Conservation (phyloP, 805 yeast species). For the Barnettozyma siamensis region DNA sequence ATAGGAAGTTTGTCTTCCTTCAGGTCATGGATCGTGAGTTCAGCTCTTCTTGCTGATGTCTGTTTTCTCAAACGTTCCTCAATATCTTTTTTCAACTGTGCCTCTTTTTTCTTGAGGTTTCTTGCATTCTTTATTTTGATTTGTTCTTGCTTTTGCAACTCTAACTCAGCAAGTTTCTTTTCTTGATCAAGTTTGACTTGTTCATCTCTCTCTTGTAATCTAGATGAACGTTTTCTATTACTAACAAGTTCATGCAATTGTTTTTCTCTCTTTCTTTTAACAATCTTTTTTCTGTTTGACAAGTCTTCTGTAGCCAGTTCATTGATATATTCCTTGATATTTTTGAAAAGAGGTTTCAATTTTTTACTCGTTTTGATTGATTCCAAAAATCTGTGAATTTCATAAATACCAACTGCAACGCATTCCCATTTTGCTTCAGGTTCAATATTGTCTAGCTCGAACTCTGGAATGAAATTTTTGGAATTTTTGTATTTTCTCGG, state of each 20-base stretch:
- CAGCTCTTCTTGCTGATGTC: constrained; percentile 17
- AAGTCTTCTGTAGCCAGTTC: constrained; percentile 40
- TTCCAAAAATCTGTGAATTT: constrained; percentile 30
- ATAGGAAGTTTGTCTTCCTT: constrained; percentile 12
- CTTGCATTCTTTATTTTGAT: constrained; percentile 37
- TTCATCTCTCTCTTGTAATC: constrained; percentile 68
- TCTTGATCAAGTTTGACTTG: constrained; percentile 40
- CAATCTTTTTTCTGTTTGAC: constrained; percentile 46
- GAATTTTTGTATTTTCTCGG: constrained; percentile 29
- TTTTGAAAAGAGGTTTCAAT: constrained; percentile 27
- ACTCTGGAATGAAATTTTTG: constrained; percentile 25
- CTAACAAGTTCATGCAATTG: constrained; percentile 59
- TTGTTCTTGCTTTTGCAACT: constrained; percentile 28
- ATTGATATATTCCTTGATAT: constrained; percentile 29
- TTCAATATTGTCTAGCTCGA: constrained; percentile 28
- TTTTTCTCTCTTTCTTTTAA: constrained; percentile 54
- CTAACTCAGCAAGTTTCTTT: constrained; percentile 30
- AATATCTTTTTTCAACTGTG: constrained; percentile 18
- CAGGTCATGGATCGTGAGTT: constrained; percentile 25
- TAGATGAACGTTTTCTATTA: constrained; percentile 67
- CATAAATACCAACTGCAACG: constrained; percentile 39
- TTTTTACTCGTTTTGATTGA: constrained; percentile 27
- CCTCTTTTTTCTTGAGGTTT: constrained; percentile 20
- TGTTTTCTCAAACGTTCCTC: constrained; percentile 21
- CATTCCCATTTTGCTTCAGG: constrained; percentile 36